Base-by-base conservation (phyloP, 1,139 yeast genomes). In the Pneumocystis canis region DNA sequence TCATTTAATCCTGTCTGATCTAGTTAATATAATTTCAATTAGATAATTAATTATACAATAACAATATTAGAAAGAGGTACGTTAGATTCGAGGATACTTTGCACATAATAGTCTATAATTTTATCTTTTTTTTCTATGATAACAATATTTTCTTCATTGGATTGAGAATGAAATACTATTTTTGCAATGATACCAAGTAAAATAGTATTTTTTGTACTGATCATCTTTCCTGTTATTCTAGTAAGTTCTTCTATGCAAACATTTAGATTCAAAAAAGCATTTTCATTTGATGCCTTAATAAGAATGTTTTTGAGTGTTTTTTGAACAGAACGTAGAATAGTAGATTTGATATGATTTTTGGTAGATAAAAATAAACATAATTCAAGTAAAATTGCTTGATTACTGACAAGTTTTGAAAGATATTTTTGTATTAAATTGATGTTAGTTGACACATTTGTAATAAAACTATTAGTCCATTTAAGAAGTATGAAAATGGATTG, bases 391-490 rank as follows among this genome's bases (percentile, higher is more conserved):
- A 58, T 62, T 4, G 73, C 70, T 62, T 72, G 75, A 5, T 69
- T 54, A 18, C 54, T 47, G 16, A 65, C 60, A 58, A 63, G 40
- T 67, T 67, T 58, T 66, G 67, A 37, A 66, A 65, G 61, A 63
- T 63, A 62, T 3, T 63, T 62, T 3, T 63, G 66, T 18, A 65
- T 56, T 5, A 66, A 62, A 16, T 63, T 37, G 16, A 64, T 14
- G 60, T 25, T 60, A 58, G 41, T 58, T 58, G 53, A 33, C 59
- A 63, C 32, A 60, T 65, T 63, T 7, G 71, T 70, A 37, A 77
- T 65, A 30, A 77, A 70, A 28, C 69, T 68, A 65, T 78, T 79
- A 60, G 76, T 73, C 89, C 90, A 85, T 39, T 77, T 76, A 59
- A 85, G 75, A 20, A 85, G 74, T 3, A 84, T 78, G 70, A 82